These are phyloP conservation scores for Saposhnikovia divaricata DNA, from an alignment of 129 eudicot species.

Conservation along the genomic window DNA sequence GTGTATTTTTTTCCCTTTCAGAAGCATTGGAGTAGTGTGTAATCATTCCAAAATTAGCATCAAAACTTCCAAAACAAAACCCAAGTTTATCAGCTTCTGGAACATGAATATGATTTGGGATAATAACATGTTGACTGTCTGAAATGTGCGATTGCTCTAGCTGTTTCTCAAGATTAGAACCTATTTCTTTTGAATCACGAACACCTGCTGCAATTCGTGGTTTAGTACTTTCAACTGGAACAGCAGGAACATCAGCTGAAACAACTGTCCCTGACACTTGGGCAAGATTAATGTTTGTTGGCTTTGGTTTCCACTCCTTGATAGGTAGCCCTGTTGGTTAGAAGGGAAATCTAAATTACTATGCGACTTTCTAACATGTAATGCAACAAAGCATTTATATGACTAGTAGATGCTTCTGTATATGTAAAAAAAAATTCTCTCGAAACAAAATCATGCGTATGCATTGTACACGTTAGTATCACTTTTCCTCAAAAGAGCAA, in stretches of 20 bases:
- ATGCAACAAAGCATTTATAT: not conserved
- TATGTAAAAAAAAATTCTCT: not conserved
- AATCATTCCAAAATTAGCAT: conserved; percentile 45
- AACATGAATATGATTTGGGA: conserved; percentile 83
- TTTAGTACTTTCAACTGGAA: conserved; percentile 30
- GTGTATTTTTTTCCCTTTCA: conserved; percentile 27
- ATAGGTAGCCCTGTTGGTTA: conserved; percentile 41
- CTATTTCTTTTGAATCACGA: conserved; percentile 31
- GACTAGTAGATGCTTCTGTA: not conserved
- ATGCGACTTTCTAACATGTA: not conserved
- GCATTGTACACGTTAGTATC: not conserved
- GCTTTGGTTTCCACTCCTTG: conserved; percentile 95
- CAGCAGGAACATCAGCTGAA: conserved; percentile 37
- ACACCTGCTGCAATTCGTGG: conserved; percentile 23
- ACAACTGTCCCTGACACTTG: conserved; percentile 32
- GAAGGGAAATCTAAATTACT: not conserved
- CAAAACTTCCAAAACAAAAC: conserved; percentile 91
- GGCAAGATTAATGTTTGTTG: conserved; percentile 32
- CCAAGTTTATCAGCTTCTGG: conserved; percentile 75
- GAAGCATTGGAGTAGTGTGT: conserved; percentile 24
- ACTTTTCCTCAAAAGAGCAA: not conserved
- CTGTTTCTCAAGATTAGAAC: conserved; percentile 28
- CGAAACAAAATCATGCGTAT: not conserved
- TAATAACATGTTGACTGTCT: conserved; percentile 65
- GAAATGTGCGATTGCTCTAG: conserved; percentile 36